Evolutionary conservation across 164 flowering plant genomes (phyloP).

Genomic region (Protea cynaroides): DNA sequence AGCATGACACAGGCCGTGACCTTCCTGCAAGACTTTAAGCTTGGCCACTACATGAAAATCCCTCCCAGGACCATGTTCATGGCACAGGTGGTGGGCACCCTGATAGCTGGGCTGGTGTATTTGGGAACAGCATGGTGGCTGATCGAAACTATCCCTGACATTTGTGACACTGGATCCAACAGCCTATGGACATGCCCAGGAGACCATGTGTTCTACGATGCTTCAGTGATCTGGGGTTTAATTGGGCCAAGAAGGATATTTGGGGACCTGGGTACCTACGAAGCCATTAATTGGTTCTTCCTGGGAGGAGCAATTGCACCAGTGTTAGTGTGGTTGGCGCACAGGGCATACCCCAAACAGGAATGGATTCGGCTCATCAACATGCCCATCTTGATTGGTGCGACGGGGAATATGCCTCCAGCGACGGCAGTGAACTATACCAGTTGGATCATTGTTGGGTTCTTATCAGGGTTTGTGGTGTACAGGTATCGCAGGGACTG

Average conservation of each 20-base stretch:
- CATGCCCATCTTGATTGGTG: slow-evolving; percentile 68
- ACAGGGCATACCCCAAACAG: slow-evolving; percentile 55
- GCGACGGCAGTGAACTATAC: slow-evolving; percentile 75
- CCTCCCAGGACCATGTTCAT: slow-evolving; percentile 90
- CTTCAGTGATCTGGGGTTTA: slow-evolving; percentile 85
- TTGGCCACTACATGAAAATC: slow-evolving; percentile 97
- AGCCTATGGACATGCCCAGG: slow-evolving; percentile 79
- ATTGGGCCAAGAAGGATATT: slow-evolving; percentile 72
- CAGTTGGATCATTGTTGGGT: slow-evolving; percentile 60
- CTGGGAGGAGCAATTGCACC: slow-evolving; percentile 69
- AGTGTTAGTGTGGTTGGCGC: slow-evolving; percentile 55
- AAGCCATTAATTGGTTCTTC: slow-evolving; percentile 70
- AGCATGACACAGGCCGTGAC: slow-evolving; percentile 79
- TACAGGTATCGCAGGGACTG: slow-evolving; percentile 55
- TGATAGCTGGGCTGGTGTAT: slow-evolving; percentile 54
- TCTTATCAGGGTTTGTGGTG: slow-evolving; percentile 56
- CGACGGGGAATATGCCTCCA: slow-evolving; percentile 63
- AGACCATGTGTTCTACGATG: slow-evolving; percentile 73
- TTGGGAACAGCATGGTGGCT: slow-evolving; percentile 89
- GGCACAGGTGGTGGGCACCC: slow-evolving; percentile 81
- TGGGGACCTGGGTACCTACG: slow-evolving; percentile 56
- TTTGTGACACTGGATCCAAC: slow-evolving; percentile 42
- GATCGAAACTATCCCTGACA: slow-evolving; percentile 51
- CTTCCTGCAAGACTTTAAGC: slow-evolving; percentile 84
- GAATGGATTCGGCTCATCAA: slow-evolving; percentile 75